Evolutionary conservation across 2,329 filamentous ascomycete species (phyloP).

Genomic region (Atkinsonella hypoxylon): DNA sequence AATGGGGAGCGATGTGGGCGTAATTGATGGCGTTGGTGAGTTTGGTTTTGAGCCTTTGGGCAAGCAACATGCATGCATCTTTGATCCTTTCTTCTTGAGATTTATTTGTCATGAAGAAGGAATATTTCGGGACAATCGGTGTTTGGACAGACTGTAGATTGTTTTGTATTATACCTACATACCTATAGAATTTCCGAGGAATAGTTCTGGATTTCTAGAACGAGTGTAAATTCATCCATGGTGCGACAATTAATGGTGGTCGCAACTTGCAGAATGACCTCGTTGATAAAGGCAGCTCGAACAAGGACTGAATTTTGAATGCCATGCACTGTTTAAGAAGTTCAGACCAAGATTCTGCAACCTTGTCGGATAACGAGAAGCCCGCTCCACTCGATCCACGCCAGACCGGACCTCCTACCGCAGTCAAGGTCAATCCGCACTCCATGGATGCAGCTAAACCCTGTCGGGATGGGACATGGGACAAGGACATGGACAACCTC

Average conservation of each 20-base stretch:
- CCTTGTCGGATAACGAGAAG: not conserved
- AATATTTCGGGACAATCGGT: conserved; percentile 1
- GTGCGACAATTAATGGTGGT: not conserved
- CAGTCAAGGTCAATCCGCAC: not conserved
- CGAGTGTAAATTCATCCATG: not conserved
- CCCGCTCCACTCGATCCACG: not conserved
- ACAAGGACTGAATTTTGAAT: not conserved
- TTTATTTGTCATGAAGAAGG: not conserved
- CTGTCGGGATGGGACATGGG: conserved; percentile 6
- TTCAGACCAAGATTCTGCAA: too few species aligned
- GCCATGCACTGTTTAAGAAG: too few species aligned
- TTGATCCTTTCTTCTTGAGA: not conserved
- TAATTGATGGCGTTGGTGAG: not conserved
- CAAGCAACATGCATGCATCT: not conserved
- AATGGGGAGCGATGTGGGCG: not conserved
- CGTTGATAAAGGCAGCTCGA: too few species aligned
- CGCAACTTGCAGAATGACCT: too few species aligned
- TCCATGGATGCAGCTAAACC: conserved; percentile 8
- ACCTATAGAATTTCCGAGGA: not conserved
- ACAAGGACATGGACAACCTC: conserved; percentile 1
- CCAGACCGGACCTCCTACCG: not conserved
- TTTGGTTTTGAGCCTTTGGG: not conserved
- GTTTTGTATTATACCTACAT: not conserved
- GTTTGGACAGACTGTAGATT: conserved; percentile 4
- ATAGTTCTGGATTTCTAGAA: not conserved